These are phyloP conservation scores for Hymenotorrendiella dingleyae DNA, from an alignment of 2,329 filamentous ascomycete species.

Conservation along the genomic window DNA sequence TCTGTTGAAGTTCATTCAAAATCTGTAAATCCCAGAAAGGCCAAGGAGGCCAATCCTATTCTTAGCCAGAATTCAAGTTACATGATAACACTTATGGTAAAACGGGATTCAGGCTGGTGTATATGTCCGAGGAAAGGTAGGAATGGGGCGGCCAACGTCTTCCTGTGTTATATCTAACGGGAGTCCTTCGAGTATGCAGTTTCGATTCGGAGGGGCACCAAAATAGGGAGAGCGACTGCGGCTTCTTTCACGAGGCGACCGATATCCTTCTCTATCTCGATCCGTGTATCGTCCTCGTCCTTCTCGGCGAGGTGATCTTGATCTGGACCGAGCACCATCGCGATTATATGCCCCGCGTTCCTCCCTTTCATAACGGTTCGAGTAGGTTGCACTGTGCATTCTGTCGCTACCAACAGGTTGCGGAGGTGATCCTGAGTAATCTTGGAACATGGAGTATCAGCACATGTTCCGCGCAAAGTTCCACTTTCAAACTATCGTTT, in stretches of 20 bases:
- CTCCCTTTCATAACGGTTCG: constrained; percentile 24
- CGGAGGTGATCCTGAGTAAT: constrained; percentile 28
- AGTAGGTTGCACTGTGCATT: constrained; percentile 12
- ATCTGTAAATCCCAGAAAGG: constrained; percentile 41
- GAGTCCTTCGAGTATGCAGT: constrained; percentile 50
- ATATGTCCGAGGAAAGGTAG: constrained; percentile 18
- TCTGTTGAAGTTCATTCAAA: constrained; percentile 46
- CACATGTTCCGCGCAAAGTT: constrained; percentile 24
- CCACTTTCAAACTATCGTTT: constrained; percentile 29
- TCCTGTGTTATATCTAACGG: constrained; percentile 43
- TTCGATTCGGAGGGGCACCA: constrained; percentile 39
- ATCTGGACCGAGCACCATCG: constrained; percentile 36
- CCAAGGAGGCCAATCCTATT: constrained; percentile 30
- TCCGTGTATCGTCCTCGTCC: constrained; percentile 29
- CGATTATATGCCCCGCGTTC: constrained; percentile 30
- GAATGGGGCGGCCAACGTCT: constrained; percentile 43
- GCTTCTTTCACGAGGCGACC: constrained; percentile 25
- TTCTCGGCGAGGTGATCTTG: constrained; percentile 31
- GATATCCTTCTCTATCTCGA: constrained; percentile 30
- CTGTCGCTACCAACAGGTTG: constrained; percentile 16
- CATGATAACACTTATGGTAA: constrained; percentile 31
- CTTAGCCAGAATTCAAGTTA: constrained; percentile 33
- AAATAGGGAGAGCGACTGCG: constrained; percentile 30
- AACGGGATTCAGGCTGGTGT: constrained; percentile 15
- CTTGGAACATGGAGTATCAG: constrained; percentile 31